These are phyloP conservation scores for Salvia sclarea DNA, from an alignment of 305 asterid species.

Conservation along the genomic window DNA sequence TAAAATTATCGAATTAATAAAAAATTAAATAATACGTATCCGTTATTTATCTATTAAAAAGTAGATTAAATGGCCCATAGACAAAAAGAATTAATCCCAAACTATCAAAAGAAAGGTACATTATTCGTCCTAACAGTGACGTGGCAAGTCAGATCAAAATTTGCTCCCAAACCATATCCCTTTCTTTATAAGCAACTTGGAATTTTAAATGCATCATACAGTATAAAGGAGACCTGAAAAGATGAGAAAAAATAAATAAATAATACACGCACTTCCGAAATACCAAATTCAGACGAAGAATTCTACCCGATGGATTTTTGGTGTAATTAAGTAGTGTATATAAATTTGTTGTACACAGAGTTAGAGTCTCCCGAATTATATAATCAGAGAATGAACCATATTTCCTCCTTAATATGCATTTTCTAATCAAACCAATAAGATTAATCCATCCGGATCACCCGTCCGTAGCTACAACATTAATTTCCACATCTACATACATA, in stretches of 20 bases:
- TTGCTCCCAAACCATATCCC: constrained; percentile 24
- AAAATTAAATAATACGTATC: no score
- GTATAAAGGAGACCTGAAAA: not conserved
- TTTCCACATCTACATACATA: not conserved
- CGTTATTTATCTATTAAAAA: not conserved
- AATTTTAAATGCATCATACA: constrained; percentile 14
- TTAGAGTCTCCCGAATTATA: not conserved
- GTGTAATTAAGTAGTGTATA: no score
- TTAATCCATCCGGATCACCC: constrained; percentile 30
- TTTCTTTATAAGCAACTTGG: constrained; percentile 37
- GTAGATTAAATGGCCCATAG: not conserved
- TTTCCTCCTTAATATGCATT: not conserved
- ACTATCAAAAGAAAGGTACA: constrained; percentile 11
- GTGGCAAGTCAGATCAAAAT: constrained; percentile 24
- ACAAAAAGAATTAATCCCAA: not conserved
- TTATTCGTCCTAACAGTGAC: constrained; percentile 33
- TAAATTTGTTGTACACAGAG: no score
- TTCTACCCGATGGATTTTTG: not conserved
- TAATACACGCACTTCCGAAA: not conserved
- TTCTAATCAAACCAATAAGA: not conserved
- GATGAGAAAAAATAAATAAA: not conserved
- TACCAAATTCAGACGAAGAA: not conserved
- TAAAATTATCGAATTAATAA: no score
- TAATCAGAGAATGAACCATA: constrained; percentile 1
- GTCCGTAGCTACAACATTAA: constrained; percentile 27